These are phyloP conservation scores for Yamadazyma pseudoaaseri DNA, from an alignment of 1,139 yeast genomes.

Conservation along the genomic window DNA sequence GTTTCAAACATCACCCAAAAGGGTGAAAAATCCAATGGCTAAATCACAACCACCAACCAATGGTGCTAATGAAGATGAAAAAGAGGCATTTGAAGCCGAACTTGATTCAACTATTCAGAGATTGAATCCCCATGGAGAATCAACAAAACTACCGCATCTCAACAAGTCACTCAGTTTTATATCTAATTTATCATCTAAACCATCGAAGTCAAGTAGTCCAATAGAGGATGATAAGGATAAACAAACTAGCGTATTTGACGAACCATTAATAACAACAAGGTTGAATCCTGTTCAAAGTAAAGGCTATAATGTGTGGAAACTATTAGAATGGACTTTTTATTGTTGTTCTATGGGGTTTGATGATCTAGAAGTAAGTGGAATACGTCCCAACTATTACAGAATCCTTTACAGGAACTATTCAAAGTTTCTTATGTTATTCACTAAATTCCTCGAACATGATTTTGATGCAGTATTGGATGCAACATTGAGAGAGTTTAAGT, in stretches of 20 bases:
- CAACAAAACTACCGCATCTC: not conserved
- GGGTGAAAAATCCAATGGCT: not conserved
- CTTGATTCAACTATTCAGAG: not conserved
- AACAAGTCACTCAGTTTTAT: slow-evolving; percentile 1
- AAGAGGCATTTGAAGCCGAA: not conserved
- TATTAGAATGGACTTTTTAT: slow-evolving; percentile 35
- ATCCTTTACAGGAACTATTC: slow-evolving; percentile 9
- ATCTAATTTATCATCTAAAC: slow-evolving; percentile 1
- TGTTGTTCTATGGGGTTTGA: slow-evolving; percentile 18
- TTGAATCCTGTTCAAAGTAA: slow-evolving; percentile 21
- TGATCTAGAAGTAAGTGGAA: not conserved
- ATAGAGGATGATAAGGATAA: not conserved
- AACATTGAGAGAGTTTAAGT: too few relatives aligned
- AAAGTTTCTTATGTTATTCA: slow-evolving; percentile 17
- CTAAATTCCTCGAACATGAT: slow-evolving; percentile 19
- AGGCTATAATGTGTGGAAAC: slow-evolving; percentile 28
- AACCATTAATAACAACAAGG: slow-evolving; percentile 22
- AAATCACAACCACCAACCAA: not conserved
- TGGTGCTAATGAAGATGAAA: not conserved
- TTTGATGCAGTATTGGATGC: too few relatives aligned
- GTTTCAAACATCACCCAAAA: slow-evolving; percentile 5
- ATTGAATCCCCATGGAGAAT: not conserved
- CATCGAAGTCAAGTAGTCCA: slow-evolving; percentile 2
- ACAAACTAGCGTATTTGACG: slow-evolving; percentile 27
- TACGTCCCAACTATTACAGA: not conserved